Evolutionary conservation across 495 filamentous ascomycete species (phyloP).

Genomic region (Aspergillus nidulans): DNA sequence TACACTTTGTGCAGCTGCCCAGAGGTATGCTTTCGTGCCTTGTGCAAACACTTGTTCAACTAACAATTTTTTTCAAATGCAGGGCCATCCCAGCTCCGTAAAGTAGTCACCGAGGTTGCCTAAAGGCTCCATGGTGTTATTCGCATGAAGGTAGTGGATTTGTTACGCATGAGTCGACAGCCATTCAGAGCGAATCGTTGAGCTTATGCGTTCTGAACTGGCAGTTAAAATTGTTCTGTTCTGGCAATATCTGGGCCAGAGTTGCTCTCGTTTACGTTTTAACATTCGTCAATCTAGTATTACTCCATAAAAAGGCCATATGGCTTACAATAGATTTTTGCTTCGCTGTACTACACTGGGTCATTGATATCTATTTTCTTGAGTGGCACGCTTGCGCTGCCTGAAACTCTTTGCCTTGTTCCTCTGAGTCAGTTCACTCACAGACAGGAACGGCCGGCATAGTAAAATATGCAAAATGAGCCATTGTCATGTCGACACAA

Average conservation of each 20-base stretch:
- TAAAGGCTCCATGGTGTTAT: constrained; percentile 29
- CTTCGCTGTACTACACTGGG: too few species aligned
- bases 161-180: constrained; percentile 24
- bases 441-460: neutral
- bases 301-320: constrained; percentile 1
- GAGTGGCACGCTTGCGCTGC: too few species aligned
- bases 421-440: too few species aligned
- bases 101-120: constrained; percentile 26
- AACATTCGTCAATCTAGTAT: constrained; percentile 10
- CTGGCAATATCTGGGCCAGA: constrained; percentile 8
- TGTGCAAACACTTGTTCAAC: neutral
- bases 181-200: constrained; percentile 22
- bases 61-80: constrained; percentile 1
- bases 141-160: constrained; percentile 33
- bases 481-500: constrained; percentile 6
- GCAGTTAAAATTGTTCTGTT: constrained; percentile 23
- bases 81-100: constrained; percentile 48
- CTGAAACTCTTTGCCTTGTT: too few species aligned
- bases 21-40: constrained; percentile 27
- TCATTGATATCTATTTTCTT: too few species aligned
- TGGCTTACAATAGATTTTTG: neutral
- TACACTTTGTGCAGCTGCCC: constrained; percentile 34
- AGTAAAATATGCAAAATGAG: too few species aligned
- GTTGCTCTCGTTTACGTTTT: constrained; percentile 13
- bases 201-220: constrained; percentile 21